Evolutionary conservation across 169 alveolate genomes (phyloP), one percentile per base, ranked within the genome.

Genomic region (Cytauxzoon felis): DNA sequence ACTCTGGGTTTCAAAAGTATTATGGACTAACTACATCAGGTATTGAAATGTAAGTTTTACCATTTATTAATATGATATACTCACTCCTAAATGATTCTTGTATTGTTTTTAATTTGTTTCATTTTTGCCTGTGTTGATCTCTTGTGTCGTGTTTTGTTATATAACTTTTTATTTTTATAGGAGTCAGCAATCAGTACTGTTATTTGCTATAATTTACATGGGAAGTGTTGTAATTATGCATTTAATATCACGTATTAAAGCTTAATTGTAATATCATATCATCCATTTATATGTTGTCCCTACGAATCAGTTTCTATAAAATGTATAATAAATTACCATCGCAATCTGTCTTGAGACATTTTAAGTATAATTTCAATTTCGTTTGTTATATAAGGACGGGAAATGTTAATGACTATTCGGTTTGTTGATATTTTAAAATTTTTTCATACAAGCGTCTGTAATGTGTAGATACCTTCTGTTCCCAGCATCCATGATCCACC

Each of bases 401-500:
- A n/a, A n/a, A n/a, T n/a, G n/a, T n/a, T n/a, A n/a, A n/a, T n/a
- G n/a, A n/a, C n/a, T n/a, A n/a, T n/a, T n/a, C n/a, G n/a, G n/a
- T n/a, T n/a, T n/a, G n/a, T n/a, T n/a, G n/a, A 3, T 26, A 26
- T 3, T 45, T 1, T 6, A 45, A 45, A 26, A 45, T 5, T 45
- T 9, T 3, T 45, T 5, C 27, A n/a, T 26, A 26, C 5, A 30
- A 8, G 0, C 27, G 27, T 45, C 5, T 26, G 7, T 5, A 9
- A 48, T 48, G 11, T 13, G 24, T 16, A 48, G 56, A 16, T 56
- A 7, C 66, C 66, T 56, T 18, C 23, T 1, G 75, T 56, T 16
- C 83, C 93, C 18, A 57, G 80, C 24, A 78, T 87, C n/a, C 72
- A 87, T 61, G 92, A 88, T 52, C 87, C 86, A 13, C 91, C 89